Percentiles rank a stretch among this genome's conserved stretches.
These are phyloP conservation scores for Exidia glandulosa DNA, from an alignment of 768 basidiomycete species.

Conservation along the genomic window DNA sequence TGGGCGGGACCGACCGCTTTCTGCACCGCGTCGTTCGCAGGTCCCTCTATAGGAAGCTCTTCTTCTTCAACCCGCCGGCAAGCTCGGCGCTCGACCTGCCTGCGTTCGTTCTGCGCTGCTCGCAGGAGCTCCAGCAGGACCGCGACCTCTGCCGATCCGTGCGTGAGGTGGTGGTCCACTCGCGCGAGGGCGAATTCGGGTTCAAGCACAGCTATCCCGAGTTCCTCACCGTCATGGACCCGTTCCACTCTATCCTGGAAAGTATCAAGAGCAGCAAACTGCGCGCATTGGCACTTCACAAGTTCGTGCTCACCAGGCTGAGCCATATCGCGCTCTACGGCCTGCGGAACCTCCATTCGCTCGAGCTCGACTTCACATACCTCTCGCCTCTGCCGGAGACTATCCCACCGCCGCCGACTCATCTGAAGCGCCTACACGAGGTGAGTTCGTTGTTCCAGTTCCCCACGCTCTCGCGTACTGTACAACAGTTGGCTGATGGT, in stretches of 20 bases:
- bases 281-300: background rate
- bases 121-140: background rate
- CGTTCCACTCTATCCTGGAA: background rate
- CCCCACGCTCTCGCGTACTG: background rate
- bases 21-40: background rate
- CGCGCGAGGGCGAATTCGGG: background rate
- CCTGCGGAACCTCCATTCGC: background rate
- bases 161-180: background rate
- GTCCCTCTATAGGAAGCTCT: background rate
- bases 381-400: background rate
- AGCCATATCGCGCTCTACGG: background rate
- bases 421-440: background rate
- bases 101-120: background rate
- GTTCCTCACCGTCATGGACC: background rate
- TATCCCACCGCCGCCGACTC: background rate
- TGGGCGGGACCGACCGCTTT: background rate
- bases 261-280: background rate
- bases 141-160: background rate
- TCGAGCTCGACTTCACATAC: background rate
- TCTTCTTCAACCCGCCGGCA: background rate
- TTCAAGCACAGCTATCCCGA: background rate
- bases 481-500: background rate
- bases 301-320: background rate
- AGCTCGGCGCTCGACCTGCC: background rate
- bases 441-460: too few relatives aligned